Evolutionary conservation across 441 rosid species (phyloP), one percentile per base, ranked within the genome.

Genomic region (Pelargonium hybrid): DNA sequence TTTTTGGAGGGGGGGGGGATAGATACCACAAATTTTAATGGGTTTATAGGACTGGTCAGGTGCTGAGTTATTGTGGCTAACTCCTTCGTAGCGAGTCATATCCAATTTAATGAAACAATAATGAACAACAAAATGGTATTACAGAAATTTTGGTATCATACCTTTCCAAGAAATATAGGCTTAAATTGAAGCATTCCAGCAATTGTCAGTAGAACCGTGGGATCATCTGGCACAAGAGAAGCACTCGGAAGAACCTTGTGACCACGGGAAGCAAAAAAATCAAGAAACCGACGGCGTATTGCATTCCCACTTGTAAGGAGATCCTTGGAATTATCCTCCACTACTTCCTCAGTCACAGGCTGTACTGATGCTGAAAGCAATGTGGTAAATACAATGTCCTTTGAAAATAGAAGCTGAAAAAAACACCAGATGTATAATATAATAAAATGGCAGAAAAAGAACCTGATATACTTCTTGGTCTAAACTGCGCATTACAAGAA

Each of bases 181-280:
- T 91, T 93, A 75, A 93, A 93, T 73, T 90, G 98, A 81, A 93
- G 94, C 98, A 93, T 93, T 74, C 98, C 98, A 23, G 98, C 98
- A 59, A 93, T 93, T 29, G 96, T 93, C 75, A 93, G 78, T 68
- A 93, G 83, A 75, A 93, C 98, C 1, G 98, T 90, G 47, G 97
- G 97, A 65, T 93, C 98, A 77, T 91, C 94, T 37, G 97, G 97
- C 67, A 91, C 97, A 67, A 93, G 98, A 65, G 98, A 91, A 66
- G 98, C 50, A 73, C 98, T 88, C 56, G 97, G 91, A 68, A 93
- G 90, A 71, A 91, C 79, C 75, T 87, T 93, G 82, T 93, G 97
- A 45, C 90, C 96, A 73, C 88, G 90, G 64, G 97, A 85, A 73
- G 96, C 92, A 75, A 82, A 93, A 80, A 89, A 93, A 25, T 93